Evolutionary conservation across 768 basidiomycete genomes (phyloP).

Genomic region (Podaxis pistillaris): DNA sequence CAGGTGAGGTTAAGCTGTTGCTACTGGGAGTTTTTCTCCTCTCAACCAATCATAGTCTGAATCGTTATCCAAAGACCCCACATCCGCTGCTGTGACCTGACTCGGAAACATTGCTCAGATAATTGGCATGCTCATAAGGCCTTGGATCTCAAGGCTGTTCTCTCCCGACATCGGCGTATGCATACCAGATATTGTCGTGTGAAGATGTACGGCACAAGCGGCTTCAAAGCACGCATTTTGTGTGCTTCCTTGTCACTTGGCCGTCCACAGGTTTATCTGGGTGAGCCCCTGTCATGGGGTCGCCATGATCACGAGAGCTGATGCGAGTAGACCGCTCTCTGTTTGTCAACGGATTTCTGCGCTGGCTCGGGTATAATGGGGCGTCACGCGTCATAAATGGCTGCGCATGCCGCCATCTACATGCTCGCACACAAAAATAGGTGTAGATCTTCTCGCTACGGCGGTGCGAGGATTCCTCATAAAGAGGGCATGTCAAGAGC

Average conservation of each 20-base stretch:
- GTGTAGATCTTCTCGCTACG: neutral
- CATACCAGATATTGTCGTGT: neutral
- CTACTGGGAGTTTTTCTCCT: neutral
- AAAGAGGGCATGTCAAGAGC: neutral
- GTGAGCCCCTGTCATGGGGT: neutral
- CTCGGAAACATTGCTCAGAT: neutral
- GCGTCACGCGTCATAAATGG: neutral
- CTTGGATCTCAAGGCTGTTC: neutral
- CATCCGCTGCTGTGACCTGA: neutral
- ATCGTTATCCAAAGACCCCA: neutral
- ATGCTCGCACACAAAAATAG: slow-evolving; percentile 9
- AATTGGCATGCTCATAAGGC: slow-evolving; percentile 4
- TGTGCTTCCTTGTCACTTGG: neutral
- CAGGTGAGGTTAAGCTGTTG: neutral
- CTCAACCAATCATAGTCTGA: neutral
- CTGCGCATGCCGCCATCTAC: slow-evolving; percentile 4
- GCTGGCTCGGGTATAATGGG: neutral
- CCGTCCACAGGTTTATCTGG: neutral
- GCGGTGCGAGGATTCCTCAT: neutral
- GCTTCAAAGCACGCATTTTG: neutral
- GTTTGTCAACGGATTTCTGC: neutral
- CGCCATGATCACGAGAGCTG: slow-evolving; percentile 2
- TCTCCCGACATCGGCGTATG: neutral
- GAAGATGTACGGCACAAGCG: neutral
- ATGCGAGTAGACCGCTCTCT: neutral